Evolutionary conservation across 345 rosid genomes (phyloP), one percentile per base, ranked within the genome.

Genomic region (Raphanus raphanistrum): DNA sequence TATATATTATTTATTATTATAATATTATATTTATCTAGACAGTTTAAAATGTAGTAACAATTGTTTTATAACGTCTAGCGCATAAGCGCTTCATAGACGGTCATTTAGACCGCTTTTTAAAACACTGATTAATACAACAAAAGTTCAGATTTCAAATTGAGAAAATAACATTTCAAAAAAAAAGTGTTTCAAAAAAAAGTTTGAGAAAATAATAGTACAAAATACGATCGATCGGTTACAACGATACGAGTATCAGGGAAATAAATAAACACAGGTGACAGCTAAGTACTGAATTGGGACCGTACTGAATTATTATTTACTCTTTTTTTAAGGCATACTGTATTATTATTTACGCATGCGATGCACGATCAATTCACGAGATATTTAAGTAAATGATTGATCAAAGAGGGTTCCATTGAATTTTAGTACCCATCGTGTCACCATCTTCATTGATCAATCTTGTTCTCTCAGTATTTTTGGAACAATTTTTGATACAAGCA

Each of bases 311-410:
- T 21, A 21, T 21, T 21, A 21, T 21, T 21, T 21, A 21, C 21
- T 21, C 21, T 21, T 21, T 21, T 21, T 21, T 21, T 21, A 21
- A 21, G 21, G 21, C 21, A 21, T 21, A 21, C 21, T 21, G 2
- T 55, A 27, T 55, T 74, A 11, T 74, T 16, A 54, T n/a, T 8
- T 26, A 36, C 17, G 29, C 41, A 74, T 57, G 21, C 60, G 41
- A 36, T 38, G 72, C 72, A 74, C 71, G 72, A 74, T 66, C 66
- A 57, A 36, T 7, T 27, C 17, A 6, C 36, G 12, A 54, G 26
- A 55, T 54, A 66, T 4, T 32, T 36, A 55, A 26, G 31, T 16
- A 15, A 55, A 52, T 74, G 36, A 35, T 36, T 8, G 64, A 74
- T 65, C 9, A 66, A 71, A 71, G 10, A 71, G 10, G 7, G 25